Evolutionary conservation across 257 asterid species (phyloP).

Genomic region (Prunella vulgaris): DNA sequence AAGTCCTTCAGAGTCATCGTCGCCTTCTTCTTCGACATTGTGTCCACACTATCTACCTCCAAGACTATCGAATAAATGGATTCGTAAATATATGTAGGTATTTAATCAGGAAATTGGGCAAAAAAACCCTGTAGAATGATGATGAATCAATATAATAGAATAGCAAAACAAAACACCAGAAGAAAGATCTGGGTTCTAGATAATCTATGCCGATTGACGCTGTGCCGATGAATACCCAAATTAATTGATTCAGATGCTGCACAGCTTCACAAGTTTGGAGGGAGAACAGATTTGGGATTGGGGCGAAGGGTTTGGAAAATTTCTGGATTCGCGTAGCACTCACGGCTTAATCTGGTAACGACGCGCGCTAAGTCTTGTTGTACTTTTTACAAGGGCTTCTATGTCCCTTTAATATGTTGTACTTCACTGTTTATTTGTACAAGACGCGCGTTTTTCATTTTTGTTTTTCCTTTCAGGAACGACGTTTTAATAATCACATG

Average conservation of each 20-base stretch:
- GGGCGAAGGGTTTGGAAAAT: constrained; percentile 33
- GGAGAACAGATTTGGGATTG: constrained; percentile 18
- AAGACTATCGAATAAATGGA: constrained; percentile 10
- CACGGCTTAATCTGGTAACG: constrained; percentile 26
- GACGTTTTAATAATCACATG: no score
- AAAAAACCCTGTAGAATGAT: constrained; percentile 11
- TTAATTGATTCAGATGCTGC: no score
- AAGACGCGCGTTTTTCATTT: background rate
- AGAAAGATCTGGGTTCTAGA: constrained; percentile 4
- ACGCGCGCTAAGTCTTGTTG: constrained; percentile 26
- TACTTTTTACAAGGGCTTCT: constrained; percentile 13
- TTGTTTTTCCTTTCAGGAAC: background rate
- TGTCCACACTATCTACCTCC: constrained; percentile 15
- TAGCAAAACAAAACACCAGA: background rate
- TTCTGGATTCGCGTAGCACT: constrained; percentile 19
- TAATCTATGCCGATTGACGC: background rate
- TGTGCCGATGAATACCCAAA: background rate
- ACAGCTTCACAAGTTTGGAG: background rate
- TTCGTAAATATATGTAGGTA: background rate
- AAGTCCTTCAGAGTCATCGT: constrained; percentile 93
- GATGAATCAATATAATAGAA: constrained; percentile 19
- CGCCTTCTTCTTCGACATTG: constrained; percentile 89
- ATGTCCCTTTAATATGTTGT: constrained; percentile 13
- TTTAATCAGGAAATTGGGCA: background rate
- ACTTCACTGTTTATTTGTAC: constrained; percentile 4